These are phyloP conservation scores for Chlorophyllum brunneum DNA, from an alignment of 768 basidiomycete genomes.

Conservation along the genomic window DNA sequence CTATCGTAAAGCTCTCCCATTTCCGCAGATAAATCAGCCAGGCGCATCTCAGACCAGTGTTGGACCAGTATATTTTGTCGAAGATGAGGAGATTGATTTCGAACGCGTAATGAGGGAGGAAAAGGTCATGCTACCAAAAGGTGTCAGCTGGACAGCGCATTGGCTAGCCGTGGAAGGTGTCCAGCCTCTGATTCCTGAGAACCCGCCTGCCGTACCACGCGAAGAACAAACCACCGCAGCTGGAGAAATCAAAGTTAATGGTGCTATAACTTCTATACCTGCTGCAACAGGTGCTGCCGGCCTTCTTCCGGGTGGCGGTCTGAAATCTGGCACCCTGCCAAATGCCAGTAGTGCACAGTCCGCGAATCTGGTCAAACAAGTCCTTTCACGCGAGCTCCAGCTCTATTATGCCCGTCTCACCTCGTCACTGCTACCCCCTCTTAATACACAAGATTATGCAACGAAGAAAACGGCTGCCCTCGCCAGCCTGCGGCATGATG, in stretches of 20 bases:
- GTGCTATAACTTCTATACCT: conserved; percentile 21
- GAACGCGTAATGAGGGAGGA: conserved; percentile 86
- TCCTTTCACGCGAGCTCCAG: conserved; percentile 90
- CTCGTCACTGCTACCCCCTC: conserved; percentile 70
- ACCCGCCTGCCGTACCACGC: conserved; percentile 78
- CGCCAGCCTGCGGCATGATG: conserved; percentile 84
- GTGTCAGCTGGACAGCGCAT: conserved; percentile 87
- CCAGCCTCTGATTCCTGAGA: conserved; percentile 94
- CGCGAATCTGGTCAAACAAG: conserved; percentile 76
- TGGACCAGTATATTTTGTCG: conserved; percentile 85
- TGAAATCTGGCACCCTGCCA: conserved; percentile 20
- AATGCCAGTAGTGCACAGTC: conserved; percentile 21
- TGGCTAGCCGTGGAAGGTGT: conserved; percentile 99
- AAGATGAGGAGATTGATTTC: conserved; percentile 98
- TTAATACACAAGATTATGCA: conserved; percentile 45
- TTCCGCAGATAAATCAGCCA: conserved; percentile 28
- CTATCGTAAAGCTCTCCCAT: conserved; percentile 58
- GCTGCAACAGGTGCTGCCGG: conserved; percentile 23
- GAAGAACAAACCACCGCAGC: conserved; percentile 30
- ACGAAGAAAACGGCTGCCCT: conserved; percentile 82
- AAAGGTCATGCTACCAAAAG: conserved; percentile 76
- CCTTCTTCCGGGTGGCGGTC: conserved; percentile 15
- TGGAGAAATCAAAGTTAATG: conserved; percentile 10
- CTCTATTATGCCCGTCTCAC: conserved; percentile 93
- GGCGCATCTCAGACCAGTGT: conserved; percentile 33